phyloP scores from a whole-genome alignment of 2,329 filamentous ascomycete species.

The Fusarium tuaranense region DNA sequence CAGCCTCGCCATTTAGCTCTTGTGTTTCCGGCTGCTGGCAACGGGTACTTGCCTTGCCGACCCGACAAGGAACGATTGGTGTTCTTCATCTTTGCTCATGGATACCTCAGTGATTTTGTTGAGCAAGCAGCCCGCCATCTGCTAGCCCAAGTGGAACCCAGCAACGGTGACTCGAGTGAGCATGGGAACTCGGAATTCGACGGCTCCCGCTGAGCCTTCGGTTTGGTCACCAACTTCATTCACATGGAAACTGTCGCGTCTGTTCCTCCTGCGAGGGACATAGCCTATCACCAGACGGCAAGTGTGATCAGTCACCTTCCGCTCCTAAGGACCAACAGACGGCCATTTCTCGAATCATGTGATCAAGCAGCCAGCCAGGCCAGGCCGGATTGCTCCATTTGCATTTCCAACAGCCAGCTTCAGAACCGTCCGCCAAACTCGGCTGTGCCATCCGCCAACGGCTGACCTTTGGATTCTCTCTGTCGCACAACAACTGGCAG shows the following conservation, averaged over 20 bases:
- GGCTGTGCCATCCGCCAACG: constrained; percentile 31
- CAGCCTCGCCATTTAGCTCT: not conserved
- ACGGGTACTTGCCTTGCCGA: constrained; percentile 30
- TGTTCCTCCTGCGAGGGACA: constrained; percentile 6
- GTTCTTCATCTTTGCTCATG: constrained; percentile 2
- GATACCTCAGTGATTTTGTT: not conserved
- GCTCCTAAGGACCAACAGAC: constrained; percentile 26
- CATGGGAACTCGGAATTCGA: constrained; percentile 16
- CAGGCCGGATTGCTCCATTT: constrained; percentile 28
- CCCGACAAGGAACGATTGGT: constrained; percentile 12
- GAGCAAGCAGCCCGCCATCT: constrained; percentile 3
- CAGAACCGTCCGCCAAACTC: constrained; percentile 29
- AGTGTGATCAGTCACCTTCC: constrained; percentile 36
- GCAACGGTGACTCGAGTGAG: constrained; percentile 24
- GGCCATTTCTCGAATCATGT: constrained; percentile 39
- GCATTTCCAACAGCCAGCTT: constrained; percentile 21
- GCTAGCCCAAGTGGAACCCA: constrained; percentile 20
- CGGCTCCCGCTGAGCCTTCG: constrained; percentile 10
- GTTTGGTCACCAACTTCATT: constrained; percentile 12
- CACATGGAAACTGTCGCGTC: constrained; percentile 15
- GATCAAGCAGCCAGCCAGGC: constrained; percentile 24
- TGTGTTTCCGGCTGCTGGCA: not conserved
- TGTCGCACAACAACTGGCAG: constrained; percentile 37
- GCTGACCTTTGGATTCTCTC: constrained; percentile 10
- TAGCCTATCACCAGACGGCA: constrained; percentile 7